Percentiles rank a stretch among this genome's conserved stretches.
Evolutionary conservation across 2,329 filamentous ascomycete genomes (phyloP).

Genomic region (Rhinocladiella similis): DNA sequence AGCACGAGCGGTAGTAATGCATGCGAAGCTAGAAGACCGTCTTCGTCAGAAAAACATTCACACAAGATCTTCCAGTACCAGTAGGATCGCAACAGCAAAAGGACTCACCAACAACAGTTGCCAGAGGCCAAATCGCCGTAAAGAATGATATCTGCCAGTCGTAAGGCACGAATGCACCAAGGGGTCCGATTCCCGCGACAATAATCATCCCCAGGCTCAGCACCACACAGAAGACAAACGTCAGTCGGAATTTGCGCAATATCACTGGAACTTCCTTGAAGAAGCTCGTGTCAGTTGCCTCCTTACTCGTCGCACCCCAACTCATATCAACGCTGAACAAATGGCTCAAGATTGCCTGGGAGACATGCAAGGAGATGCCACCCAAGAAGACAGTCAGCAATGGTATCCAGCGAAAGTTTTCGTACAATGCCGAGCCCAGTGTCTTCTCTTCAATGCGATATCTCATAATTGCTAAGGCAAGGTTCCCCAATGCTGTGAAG

Average conservation of each 20-base stretch:
- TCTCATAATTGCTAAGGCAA: conserved; percentile 62
- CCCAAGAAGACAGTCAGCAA: conserved; percentile 76
- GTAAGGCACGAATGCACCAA: conserved; percentile 39
- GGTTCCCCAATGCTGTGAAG: conserved; percentile 63
- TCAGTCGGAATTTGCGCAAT: conserved; percentile 72
- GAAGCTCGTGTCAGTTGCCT: conserved; percentile 70
- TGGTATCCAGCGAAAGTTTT: conserved; percentile 65
- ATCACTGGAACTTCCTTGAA: conserved; percentile 82
- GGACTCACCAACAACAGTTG: conserved; percentile 47
- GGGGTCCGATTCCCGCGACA: conserved; percentile 40
- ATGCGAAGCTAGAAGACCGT: conserved; percentile 40
- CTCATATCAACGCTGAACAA: conserved; percentile 85
- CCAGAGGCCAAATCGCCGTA: conserved; percentile 61
- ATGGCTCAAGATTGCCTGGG: conserved; percentile 75
- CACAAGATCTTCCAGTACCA: conserved; percentile 46
- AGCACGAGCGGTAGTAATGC: conserved; percentile 32
- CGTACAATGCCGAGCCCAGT: conserved; percentile 51
- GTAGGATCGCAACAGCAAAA: conserved; percentile 49
- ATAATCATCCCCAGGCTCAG: conserved; percentile 51
- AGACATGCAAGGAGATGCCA: conserved; percentile 77
- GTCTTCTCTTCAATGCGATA: conserved; percentile 60
- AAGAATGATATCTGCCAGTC: conserved; percentile 60
- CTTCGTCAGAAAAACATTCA: background rate
- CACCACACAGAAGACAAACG: conserved; percentile 46
- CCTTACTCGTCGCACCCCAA: conserved; percentile 83